Conservation (phyloP, 768 basidiomycete genomes). For the Kockovaella imperatae region DNA sequence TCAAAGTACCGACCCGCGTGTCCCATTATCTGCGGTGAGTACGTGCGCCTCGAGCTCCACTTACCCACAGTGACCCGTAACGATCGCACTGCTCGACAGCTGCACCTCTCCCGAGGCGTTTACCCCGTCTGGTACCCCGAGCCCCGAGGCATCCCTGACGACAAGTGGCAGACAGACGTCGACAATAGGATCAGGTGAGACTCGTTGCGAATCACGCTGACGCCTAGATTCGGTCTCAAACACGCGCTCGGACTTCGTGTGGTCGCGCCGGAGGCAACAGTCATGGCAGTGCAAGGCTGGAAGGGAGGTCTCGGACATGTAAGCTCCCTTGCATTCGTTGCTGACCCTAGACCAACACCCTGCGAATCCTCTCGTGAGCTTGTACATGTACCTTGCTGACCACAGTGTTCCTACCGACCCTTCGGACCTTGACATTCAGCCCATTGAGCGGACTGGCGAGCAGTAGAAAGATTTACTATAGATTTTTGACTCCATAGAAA, state of each 20-base stretch:
- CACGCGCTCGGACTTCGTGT: constrained; percentile 75
- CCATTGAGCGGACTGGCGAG: constrained; percentile 29
- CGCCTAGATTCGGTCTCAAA: constrained; percentile 62
- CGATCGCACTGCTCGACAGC: constrained; percentile 88
- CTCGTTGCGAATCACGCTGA: background rate
- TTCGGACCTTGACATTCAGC: constrained; percentile 42
- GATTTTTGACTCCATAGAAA: too few relatives aligned
- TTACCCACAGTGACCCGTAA: constrained; percentile 76
- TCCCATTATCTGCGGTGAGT: constrained; percentile 87
- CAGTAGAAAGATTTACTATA: too few relatives aligned
- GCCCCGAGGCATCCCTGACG: constrained; percentile 74
- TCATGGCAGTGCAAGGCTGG: constrained; percentile 98
- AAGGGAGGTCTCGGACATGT: constrained; percentile 88
- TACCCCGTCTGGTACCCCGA: constrained; percentile 97
- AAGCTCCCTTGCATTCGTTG: constrained; percentile 8
- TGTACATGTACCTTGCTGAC: background rate
- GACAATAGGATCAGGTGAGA: constrained; percentile 52
- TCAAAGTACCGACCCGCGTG: constrained; percentile 92
- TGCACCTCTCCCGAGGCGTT: constrained; percentile 90
- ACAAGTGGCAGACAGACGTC: constrained; percentile 95
- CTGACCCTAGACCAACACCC: constrained; percentile 41
- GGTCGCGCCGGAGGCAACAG: constrained; percentile 76
- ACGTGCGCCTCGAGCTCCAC: background rate
- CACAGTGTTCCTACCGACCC: constrained; percentile 38
- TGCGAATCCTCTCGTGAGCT: constrained; percentile 36